Conservation (phyloP, 2,329 filamentous ascomycete species). For the Tolypocladium amazonense region DNA sequence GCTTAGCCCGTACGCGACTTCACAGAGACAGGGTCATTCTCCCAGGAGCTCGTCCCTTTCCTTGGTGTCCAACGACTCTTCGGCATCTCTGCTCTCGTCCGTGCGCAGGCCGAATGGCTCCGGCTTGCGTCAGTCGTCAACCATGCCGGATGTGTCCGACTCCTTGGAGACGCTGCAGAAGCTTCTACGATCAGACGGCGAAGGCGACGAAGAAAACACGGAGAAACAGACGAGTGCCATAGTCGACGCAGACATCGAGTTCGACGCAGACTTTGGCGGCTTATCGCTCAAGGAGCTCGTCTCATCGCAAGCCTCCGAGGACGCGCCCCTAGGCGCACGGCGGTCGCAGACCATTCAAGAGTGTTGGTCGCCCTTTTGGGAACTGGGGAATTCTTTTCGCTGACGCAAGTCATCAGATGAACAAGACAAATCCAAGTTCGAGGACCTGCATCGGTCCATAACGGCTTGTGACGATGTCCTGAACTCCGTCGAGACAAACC, state of each 20-base stretch:
- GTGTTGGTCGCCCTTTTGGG: slow-evolving; percentile 40
- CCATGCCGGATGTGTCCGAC: slow-evolving; percentile 43
- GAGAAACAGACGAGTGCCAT: slow-evolving; percentile 14
- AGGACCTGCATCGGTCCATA: slow-evolving; percentile 86
- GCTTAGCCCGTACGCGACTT: slow-evolving; percentile 58
- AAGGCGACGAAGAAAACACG: slow-evolving; percentile 5
- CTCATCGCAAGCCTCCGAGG: slow-evolving; percentile 17
- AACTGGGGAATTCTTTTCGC: neutral
- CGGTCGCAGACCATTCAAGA: slow-evolving; percentile 57
- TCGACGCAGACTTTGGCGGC: slow-evolving; percentile 68
- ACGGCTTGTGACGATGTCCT: slow-evolving; percentile 85
- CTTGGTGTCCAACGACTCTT: slow-evolving; percentile 67
- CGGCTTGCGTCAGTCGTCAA: slow-evolving; percentile 48
- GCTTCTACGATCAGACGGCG: slow-evolving; percentile 24
- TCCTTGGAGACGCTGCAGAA: slow-evolving; percentile 58
- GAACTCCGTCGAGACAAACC: slow-evolving; percentile 82
- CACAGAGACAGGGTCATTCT: slow-evolving; percentile 55
- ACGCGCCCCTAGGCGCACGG: slow-evolving; percentile 19
- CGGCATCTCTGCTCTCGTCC: slow-evolving; percentile 59
- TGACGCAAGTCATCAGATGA: slow-evolving; percentile 44
- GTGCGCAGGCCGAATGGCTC: slow-evolving; percentile 58
- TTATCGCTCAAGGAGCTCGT: slow-evolving; percentile 67
- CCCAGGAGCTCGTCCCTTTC: slow-evolving; percentile 72
- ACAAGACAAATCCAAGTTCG: slow-evolving; percentile 71
- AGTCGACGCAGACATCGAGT: slow-evolving; percentile 43